Conservation (phyloP, 768 basidiomycete genomes). For the Bullera alba region DNA sequence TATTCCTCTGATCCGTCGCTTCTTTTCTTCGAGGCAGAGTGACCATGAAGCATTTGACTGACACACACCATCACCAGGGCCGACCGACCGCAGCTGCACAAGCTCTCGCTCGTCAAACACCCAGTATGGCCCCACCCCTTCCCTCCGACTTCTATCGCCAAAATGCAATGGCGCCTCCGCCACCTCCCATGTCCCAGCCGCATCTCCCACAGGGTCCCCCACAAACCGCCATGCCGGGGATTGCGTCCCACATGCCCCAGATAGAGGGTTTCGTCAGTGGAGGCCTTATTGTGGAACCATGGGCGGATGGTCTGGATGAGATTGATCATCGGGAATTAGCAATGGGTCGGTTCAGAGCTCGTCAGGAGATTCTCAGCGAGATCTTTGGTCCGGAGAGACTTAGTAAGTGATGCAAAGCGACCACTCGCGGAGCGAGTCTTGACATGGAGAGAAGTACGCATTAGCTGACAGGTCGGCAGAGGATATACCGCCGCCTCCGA, state of each 20-base stretch:
- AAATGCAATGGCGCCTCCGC: not conserved
- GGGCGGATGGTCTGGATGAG: constrained; percentile 38
- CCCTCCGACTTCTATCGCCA: not conserved
- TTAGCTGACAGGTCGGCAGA: constrained; percentile 15
- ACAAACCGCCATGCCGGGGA: not conserved
- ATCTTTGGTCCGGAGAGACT: constrained; percentile 36
- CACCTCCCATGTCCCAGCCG: too few relatives aligned
- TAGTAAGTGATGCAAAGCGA: constrained; percentile 33
- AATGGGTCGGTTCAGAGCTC: constrained; percentile 33
- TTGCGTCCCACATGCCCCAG: not conserved
- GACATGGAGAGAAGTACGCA: too few relatives aligned
- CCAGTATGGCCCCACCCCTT: not conserved
- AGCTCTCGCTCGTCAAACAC: not conserved
- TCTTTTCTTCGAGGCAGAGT: not conserved
- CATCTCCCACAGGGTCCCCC: not conserved
- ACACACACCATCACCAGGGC: too few relatives aligned
- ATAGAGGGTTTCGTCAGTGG: not conserved
- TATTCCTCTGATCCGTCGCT: not conserved
- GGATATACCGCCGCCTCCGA: constrained; percentile 16
- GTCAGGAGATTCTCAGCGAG: constrained; percentile 34
- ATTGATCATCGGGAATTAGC: constrained; percentile 35
- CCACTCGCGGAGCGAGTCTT: too few relatives aligned
- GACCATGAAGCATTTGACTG: too few relatives aligned
- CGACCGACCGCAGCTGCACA: not conserved
- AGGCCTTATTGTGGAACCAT: constrained; percentile 19